Evolutionary conservation across 1,284 basidiomycete species (phyloP).

Genomic region (Melampsora americana): DNA sequence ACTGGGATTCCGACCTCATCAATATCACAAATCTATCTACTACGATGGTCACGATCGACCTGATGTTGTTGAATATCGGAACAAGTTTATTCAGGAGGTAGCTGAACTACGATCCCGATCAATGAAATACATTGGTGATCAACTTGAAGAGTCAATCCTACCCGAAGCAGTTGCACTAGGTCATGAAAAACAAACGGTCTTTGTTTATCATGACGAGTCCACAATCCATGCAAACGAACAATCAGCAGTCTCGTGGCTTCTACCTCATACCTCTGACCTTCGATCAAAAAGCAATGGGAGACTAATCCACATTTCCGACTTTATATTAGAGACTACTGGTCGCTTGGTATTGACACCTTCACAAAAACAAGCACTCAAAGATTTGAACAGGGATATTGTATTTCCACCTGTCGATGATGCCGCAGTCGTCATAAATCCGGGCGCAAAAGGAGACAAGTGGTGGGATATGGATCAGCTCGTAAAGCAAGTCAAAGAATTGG

Average conservation of each 20-base stretch:
- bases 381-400: too few species aligned
- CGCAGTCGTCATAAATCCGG: conserved; percentile 12
- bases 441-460: conserved; percentile 1
- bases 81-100: conserved; percentile 10
- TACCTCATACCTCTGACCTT: neutral
- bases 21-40: conserved; percentile 20
- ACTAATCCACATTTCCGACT: conserved; percentile 18
- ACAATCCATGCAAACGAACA: conserved; percentile 15
- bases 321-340: conserved; percentile 14
- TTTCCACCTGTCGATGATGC: neutral
- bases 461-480: conserved; percentile 19
- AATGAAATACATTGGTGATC: neutral
- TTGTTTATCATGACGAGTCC: conserved; percentile 21
- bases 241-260: conserved; percentile 6
- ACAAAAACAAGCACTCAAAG: neutral
- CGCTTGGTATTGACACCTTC: neutral
- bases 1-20: conserved; percentile 4
- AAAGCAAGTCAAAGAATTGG: neutral
- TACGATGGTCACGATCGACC: conserved; percentile 19
- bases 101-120: neutral
- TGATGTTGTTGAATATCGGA: conserved; percentile 6
- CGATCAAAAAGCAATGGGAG: conserved; percentile 20
- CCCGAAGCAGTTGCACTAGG: conserved; percentile 1
- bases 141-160: neutral
- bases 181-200: neutral